Base-by-base conservation (phyloP, 441 rosid genomes). In the Breynia disticha region DNA sequence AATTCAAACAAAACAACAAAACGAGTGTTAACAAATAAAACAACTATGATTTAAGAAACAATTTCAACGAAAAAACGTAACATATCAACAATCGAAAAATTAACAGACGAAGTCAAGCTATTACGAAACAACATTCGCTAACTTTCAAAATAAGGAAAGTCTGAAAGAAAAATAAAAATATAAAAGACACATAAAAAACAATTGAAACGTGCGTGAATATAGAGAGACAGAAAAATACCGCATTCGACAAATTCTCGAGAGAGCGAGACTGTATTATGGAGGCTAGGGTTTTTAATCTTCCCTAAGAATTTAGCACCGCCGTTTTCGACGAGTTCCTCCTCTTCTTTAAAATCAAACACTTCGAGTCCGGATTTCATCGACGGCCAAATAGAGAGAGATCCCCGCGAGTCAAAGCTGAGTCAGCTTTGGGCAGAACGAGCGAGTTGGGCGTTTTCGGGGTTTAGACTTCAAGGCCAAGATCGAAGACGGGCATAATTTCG, bases 301-400 rank as follows among this genome's bases (percentile, higher is more conserved):
- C 59, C 61, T 38, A 65, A 51, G 44, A 70, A 50, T 62, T 79
- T 76, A 28, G 66, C 77, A 41, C 79, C 68, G 43, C 67, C 56
- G 15, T 59, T 50, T 59, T 90, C 91, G 32, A 72, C 46, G 52
- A 74, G 67, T 79, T 81, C 82, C 67, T 82, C 94, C 50, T 79
- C 94, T 66, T 80, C 86, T 7, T 67, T 76, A 78, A 81, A 85
- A 62, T 80, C 90, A 68, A 74, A 81, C 12, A 79, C 84, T 2
- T 70, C 82, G 15, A 72, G 57, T 16, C 53, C 73, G 65, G 59
- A 71, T 79, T 78, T 78, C 94, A 82, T 84, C 61, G 68, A 47
- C 18, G 32, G 37, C 47, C 55, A 46, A 50, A 63, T 11, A 45
- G 21, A 14, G 55, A 45, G 48, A 4, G 51, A 50, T 24, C 35